phyloP scores from a whole-genome alignment of 371 early-diverging fungal genomes.

The Entomophthora muscae region DNA sequence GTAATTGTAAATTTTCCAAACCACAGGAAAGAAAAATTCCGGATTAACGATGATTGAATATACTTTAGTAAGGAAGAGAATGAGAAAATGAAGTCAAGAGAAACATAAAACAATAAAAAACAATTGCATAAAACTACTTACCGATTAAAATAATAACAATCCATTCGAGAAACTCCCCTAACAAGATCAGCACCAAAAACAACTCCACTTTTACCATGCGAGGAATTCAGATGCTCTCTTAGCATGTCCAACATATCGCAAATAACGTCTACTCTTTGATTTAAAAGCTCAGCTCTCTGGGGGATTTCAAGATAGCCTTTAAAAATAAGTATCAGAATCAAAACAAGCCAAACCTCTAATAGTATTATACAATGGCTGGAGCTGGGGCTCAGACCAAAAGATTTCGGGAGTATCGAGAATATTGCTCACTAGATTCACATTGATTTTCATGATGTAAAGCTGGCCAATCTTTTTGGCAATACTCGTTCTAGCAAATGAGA shows the following conservation, averaged over 20 bases:
- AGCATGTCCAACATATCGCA: constrained; percentile 71
- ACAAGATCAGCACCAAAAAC: constrained; percentile 16
- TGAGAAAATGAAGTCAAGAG: constrained; percentile 1
- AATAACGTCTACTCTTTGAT: constrained; percentile 35
- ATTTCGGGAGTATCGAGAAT: constrained; percentile 75
- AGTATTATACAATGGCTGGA: constrained; percentile 60
- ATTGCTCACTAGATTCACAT: constrained; percentile 70
- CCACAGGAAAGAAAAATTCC: constrained; percentile 8
- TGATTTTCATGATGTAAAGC: constrained; percentile 71
- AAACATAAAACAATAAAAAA: constrained; percentile 8
- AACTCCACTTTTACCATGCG: constrained; percentile 65
- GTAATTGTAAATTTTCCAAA: background rate
- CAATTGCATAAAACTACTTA: background rate
- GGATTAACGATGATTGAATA: constrained; percentile 7
- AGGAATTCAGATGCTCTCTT: constrained; percentile 55
- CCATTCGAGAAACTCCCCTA: constrained; percentile 6
- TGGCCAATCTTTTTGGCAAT: constrained; percentile 45
- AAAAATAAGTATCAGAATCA: constrained; percentile 5
- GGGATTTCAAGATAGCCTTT: constrained; percentile 46
- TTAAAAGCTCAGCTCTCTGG: constrained; percentile 37
- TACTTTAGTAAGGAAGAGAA: constrained; percentile 6
- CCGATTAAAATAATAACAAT: constrained; percentile 9
- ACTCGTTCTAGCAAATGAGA: constrained; percentile 21
- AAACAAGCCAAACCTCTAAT: constrained; percentile 30
- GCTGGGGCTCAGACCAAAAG: constrained; percentile 69